phyloP scores from a whole-genome alignment of 257 asterid species.

The Rehmannia glutinosa region DNA sequence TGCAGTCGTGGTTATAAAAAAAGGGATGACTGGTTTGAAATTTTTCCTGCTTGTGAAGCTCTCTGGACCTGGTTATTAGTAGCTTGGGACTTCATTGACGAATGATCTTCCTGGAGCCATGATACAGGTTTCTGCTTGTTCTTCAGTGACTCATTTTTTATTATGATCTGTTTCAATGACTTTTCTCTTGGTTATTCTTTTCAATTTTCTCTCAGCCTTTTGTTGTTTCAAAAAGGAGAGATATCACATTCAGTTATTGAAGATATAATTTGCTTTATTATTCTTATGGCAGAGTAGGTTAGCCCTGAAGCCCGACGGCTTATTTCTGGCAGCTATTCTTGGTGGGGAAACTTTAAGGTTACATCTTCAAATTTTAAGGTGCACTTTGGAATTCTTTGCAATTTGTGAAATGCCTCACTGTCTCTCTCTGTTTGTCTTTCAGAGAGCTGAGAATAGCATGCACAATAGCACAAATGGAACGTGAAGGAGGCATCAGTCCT shows the following conservation, averaged over 20 bases:
- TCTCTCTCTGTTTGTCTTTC: conserved; percentile 11
- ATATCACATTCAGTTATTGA: neutral
- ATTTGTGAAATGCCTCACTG: conserved; percentile 1
- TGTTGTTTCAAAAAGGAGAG: conserved; percentile 2
- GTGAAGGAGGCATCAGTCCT: conserved; percentile 97
- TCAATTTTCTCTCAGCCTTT: neutral
- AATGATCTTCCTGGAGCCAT: conserved; percentile 98
- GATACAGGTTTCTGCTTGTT: conserved; percentile 72
- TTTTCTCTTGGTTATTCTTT: conserved; percentile 1
- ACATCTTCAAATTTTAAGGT: conserved; percentile 10
- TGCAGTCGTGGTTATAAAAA: neutral
- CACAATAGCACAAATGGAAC: conserved; percentile 94
- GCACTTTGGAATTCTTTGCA: conserved; percentile 7
- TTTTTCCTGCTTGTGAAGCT: conserved; percentile 38
- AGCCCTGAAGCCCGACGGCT: conserved; percentile 96
- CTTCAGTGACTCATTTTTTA: neutral
- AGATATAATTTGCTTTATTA: conserved; percentile 7
- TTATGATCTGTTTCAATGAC: neutral
- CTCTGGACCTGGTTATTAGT: conserved; percentile 81
- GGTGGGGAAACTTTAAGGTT: conserved; percentile 96
- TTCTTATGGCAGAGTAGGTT: conserved; percentile 66
- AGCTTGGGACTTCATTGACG: conserved; percentile 97
- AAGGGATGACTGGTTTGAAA: neutral
- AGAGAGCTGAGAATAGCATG: conserved; percentile 97
- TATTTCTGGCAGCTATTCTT: conserved; percentile 88